Conservation (phyloP, 805 yeast genomes). For the Starmera caribaea region DNA sequence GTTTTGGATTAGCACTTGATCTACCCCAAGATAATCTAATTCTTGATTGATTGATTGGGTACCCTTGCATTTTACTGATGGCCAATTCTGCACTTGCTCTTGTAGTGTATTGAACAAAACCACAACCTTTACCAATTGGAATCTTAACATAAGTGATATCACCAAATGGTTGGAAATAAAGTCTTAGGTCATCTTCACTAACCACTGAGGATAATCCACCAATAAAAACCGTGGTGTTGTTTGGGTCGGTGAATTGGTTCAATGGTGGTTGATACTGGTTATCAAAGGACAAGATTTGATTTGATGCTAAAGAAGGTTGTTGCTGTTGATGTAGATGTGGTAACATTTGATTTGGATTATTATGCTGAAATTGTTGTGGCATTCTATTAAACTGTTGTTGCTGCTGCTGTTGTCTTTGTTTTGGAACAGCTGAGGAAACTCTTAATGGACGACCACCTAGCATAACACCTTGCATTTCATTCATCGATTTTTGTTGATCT, state of each 20-base stretch:
- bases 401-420: constrained; percentile 23
- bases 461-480: constrained; percentile 74
- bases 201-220: constrained; percentile 53
- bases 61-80: constrained; percentile 82
- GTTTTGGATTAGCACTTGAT: constrained; percentile 23
- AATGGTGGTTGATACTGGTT: constrained; percentile 43
- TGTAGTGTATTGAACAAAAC: constrained; percentile 74
- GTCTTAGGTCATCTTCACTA: constrained; percentile 51
- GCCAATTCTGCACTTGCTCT: constrained; percentile 82
- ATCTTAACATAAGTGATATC: constrained; percentile 68
- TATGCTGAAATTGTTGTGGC: neutral
- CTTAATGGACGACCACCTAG: constrained; percentile 70
- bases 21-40: constrained; percentile 88
- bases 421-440: constrained; percentile 60
- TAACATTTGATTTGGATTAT: neutral
- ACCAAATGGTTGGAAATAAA: constrained; percentile 60
- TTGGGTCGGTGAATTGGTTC: constrained; percentile 66
- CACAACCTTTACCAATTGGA: constrained; percentile 70
- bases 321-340: constrained; percentile 1
- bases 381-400: constrained; percentile 2
- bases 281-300: constrained; percentile 14
- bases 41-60: constrained; percentile 74
- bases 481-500: constrained; percentile 62
- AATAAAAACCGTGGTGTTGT: constrained; percentile 67
- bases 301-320: constrained; percentile 13